A percentile compares a stretch with the other conserved stretches of the same genome.
Conservation (phyloP, 2,329 filamentous ascomycete genomes). For the Blastomyces parvus region DNA sequence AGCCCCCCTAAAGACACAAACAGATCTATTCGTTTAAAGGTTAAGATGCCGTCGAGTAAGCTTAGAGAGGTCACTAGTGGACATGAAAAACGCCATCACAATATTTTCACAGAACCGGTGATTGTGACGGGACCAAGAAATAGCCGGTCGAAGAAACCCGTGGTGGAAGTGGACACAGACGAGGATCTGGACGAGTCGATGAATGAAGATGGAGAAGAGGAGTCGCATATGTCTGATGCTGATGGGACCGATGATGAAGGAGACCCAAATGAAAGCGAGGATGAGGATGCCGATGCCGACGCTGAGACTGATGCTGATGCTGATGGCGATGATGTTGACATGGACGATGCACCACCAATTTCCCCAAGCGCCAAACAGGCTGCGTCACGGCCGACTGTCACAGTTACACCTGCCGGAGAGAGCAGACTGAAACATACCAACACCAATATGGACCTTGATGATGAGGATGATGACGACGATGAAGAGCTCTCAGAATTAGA, state of each 20-base stretch:
- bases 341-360: constrained; percentile 39
- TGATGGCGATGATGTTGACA: constrained; percentile 32
- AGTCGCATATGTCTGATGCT: constrained; percentile 17
- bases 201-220: constrained; percentile 37
- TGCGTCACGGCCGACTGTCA: constrained; percentile 28
- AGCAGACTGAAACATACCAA: constrained; percentile 37
- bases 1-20: constrained; percentile 28
- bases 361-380: constrained; percentile 27
- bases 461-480: constrained; percentile 46
- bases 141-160: constrained; percentile 37
- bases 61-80: constrained; percentile 38
- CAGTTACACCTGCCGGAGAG: constrained; percentile 27
- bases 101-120: constrained; percentile 39
- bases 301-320: constrained; percentile 22
- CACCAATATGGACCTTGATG: constrained; percentile 37
- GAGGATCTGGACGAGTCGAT: constrained; percentile 43
- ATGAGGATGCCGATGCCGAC: constrained; percentile 27
- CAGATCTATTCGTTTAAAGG: constrained; percentile 39
- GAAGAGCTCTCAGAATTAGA: constrained; percentile 39
- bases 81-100: constrained; percentile 23
- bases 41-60: constrained; percentile 43
- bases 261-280: constrained; percentile 21
- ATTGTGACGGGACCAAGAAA: constrained; percentile 39
- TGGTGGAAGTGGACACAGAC: constrained; percentile 37
- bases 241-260: constrained; percentile 35